phyloP scores from a whole-genome alignment of 192 early-diverging fungal genomes.

The Neocallimastix lanati region DNA sequence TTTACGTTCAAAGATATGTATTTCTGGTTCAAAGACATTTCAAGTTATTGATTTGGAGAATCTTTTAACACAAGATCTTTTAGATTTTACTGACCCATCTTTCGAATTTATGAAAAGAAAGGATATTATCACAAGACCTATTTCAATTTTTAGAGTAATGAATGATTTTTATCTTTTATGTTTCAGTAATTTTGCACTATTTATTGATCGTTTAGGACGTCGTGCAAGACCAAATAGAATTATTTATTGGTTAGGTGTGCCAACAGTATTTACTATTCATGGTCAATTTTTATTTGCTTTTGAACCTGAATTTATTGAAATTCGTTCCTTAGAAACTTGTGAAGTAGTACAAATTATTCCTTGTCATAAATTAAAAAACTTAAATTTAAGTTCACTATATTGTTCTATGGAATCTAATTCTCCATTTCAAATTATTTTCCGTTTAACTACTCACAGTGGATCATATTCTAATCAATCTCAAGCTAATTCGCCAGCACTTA shows the following conservation, averaged over 20 bases:
- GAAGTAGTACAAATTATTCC: constrained; percentile 45
- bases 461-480: neutral
- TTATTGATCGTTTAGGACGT: constrained; percentile 7
- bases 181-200: neutral
- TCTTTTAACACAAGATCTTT: neutral
- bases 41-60: neutral
- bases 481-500: neutral
- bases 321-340: constrained; percentile 62
- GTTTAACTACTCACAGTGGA: neutral
- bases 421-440: neutral
- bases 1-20: neutral
- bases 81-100: neutral
- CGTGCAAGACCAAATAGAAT: constrained; percentile 54
- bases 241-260: constrained; percentile 73
- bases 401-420: neutral
- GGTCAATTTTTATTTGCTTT: constrained; percentile 65
- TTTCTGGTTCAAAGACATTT: neutral
- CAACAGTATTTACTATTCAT: constrained; percentile 47
- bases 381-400: neutral
- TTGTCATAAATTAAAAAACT: neutral
- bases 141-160: neutral
- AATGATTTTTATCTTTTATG: neutral
- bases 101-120: neutral
- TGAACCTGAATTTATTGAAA: constrained; percentile 75
- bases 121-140: neutral